Conservation (phyloP, 2,329 filamentous ascomycete genomes). For the Aspergillus ruber region DNA sequence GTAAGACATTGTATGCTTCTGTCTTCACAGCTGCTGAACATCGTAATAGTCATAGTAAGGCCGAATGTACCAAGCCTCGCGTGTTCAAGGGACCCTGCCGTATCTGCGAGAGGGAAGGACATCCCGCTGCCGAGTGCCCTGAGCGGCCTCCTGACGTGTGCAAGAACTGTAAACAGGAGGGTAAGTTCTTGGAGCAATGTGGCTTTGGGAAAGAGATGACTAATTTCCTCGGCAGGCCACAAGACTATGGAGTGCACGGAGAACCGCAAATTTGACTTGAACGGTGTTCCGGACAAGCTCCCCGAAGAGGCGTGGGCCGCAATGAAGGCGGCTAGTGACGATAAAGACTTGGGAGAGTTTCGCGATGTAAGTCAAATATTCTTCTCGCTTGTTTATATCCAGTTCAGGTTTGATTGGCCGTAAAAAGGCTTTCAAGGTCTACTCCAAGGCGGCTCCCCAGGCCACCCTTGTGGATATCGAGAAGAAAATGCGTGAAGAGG, state of each 20-base stretch:
- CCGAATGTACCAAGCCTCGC: constrained; percentile 41
- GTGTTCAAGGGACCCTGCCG: constrained; percentile 44
- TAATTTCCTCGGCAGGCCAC: constrained; percentile 31
- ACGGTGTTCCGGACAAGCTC: constrained; percentile 41
- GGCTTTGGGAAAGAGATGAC: not conserved
- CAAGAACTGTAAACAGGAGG: constrained; percentile 43
- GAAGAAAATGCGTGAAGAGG: constrained; percentile 43
- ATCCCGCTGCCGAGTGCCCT: constrained; percentile 40
- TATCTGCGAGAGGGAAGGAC: constrained; percentile 42
- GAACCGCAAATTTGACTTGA: constrained; percentile 39
- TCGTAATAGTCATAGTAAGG: constrained; percentile 33
- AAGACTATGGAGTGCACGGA: constrained; percentile 39
- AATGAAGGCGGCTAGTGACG: constrained; percentile 44
- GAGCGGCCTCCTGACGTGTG: constrained; percentile 38
- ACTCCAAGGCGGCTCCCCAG: constrained; percentile 43
- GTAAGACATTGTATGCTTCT: not conserved
- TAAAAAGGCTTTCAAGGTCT: constrained; percentile 41
- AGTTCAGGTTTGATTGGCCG: constrained; percentile 5
- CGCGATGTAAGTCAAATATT: constrained; percentile 29
- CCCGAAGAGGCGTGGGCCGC: constrained; percentile 46
- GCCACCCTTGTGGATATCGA: constrained; percentile 47
- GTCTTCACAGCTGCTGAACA: not conserved
- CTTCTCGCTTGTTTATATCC: not conserved
- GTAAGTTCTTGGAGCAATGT: constrained; percentile 16
- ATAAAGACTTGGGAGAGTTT: constrained; percentile 47